A percentile compares a stretch with the other conserved stretches of the same genome.
Evolutionary conservation across 495 filamentous ascomycete genomes (phyloP).

Genomic region (Mycothermus thermophilus): DNA sequence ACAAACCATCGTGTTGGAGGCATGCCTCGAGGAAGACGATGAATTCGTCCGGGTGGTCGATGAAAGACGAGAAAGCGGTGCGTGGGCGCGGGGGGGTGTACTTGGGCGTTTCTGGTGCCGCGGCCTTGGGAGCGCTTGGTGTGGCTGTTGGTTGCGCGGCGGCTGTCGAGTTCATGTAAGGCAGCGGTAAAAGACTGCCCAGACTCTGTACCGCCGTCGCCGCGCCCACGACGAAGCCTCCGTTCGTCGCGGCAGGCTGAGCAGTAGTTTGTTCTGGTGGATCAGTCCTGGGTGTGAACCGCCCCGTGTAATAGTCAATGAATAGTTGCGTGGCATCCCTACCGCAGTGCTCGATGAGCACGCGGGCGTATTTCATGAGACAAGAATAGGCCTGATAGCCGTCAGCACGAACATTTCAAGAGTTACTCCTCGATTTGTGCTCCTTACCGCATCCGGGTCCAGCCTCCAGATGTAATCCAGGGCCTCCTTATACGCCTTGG

Average conservation of each 20-base stretch:
- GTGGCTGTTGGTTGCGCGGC: constrained; percentile 26
- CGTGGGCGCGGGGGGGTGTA: constrained; percentile 68
- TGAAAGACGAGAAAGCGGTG: constrained; percentile 90
- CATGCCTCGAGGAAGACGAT: constrained; percentile 82
- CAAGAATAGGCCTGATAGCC: constrained; percentile 61
- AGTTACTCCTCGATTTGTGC: background rate
- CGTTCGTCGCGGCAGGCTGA: constrained; percentile 22
- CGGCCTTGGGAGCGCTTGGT: constrained; percentile 18
- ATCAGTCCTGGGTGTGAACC: constrained; percentile 60
- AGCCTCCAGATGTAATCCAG: constrained; percentile 81
- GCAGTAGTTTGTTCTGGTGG: constrained; percentile 37
- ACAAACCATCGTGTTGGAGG: constrained; percentile 50
- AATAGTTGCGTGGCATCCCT: constrained; percentile 69
- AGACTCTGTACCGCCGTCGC: constrained; percentile 68
- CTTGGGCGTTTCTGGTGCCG: constrained; percentile 17
- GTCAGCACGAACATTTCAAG: background rate
- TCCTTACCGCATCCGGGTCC: constrained; percentile 63
- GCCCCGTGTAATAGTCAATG: constrained; percentile 82
- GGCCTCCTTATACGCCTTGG: constrained; percentile 74
- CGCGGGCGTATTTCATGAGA: constrained; percentile 88
- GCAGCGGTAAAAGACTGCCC: constrained; percentile 66
- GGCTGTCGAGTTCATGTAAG: constrained; percentile 59
- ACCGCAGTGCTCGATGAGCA: constrained; percentile 74
- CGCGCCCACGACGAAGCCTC: constrained; percentile 42
- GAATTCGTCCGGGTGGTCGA: constrained; percentile 84